A percentile compares a stretch with the other conserved stretches of the same genome.
Conservation (phyloP, 139 green algal genomes). For the Gonium pectorale region DNA sequence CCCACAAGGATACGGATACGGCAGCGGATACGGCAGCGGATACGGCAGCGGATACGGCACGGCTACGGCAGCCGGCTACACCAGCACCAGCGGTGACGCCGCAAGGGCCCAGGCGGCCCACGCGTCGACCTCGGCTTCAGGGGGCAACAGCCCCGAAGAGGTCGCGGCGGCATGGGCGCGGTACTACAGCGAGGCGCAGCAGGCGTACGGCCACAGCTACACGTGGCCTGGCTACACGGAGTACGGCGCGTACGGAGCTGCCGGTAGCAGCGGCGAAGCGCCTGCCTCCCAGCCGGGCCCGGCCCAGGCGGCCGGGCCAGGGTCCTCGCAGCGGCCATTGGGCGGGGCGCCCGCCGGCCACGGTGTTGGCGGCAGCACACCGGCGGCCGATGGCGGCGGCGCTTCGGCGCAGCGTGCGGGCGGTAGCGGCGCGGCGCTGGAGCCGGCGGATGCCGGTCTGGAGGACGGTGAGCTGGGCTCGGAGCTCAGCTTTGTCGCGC, state of each 20-base stretch:
- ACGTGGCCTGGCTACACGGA: neutral
- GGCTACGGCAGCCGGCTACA: no score
- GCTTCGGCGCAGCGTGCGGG: no score
- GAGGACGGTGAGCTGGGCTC: neutral
- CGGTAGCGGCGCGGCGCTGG: no score
- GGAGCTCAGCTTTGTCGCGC: slow-evolving; percentile 37
- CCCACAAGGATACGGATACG: neutral
- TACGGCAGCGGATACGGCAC: neutral
- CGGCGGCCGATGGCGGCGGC: no score
- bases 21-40: neutral
- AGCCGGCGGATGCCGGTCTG: no score
- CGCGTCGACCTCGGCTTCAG: neutral
- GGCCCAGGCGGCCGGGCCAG: no score
- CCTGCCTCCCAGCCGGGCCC: no score
- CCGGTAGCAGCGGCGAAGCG: neutral
- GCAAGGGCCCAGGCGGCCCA: neutral
- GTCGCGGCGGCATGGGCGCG: neutral
- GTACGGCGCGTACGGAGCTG: neutral
- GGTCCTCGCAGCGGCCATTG: no score
- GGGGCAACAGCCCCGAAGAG: neutral
- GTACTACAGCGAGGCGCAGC: slow-evolving; percentile 20
- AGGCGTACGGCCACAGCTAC: neutral
- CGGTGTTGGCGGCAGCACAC: no score
- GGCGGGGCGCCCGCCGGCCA: no score
- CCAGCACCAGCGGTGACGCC: neutral